Conservation (phyloP, 371 early-diverging fungal species). For the Coemansia sp. region DNA sequence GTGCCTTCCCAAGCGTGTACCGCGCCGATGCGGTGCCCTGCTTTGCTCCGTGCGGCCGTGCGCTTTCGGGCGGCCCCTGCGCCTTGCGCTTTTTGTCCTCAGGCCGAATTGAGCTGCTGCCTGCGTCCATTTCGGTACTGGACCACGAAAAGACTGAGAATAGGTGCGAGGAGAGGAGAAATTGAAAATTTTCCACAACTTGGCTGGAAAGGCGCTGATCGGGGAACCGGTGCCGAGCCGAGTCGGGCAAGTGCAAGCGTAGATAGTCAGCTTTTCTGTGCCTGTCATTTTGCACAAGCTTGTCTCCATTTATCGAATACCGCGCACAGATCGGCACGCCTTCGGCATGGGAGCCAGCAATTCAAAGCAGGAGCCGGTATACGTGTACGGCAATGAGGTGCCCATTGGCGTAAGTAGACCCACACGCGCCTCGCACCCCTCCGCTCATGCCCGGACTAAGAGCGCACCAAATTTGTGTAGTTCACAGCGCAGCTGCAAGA, state of each 20-base stretch:
- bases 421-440: not conserved
- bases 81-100: conserved; percentile 27
- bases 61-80: conserved; percentile 4
- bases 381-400: conserved; percentile 32
- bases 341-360: conserved; percentile 42
- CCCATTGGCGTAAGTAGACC: conserved; percentile 42
- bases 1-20: conserved; percentile 41
- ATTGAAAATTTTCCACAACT: too few relatives aligned
- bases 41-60: not conserved
- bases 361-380: conserved; percentile 41
- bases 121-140: not conserved
- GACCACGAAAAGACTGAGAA: too few relatives aligned
- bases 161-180: too few relatives aligned
- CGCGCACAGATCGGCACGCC: not conserved
- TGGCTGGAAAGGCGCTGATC: too few relatives aligned
- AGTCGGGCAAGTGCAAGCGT: too few relatives aligned
- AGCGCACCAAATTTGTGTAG: conserved; percentile 11
- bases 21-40: conserved; percentile 6
- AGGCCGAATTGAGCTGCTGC: not conserved
- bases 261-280: not conserved
- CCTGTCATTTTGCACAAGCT: not conserved
- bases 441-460: not conserved
- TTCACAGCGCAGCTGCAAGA: conserved; percentile 40
- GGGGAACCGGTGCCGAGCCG: too few relatives aligned
- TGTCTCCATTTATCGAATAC: not conserved